A percentile compares a stretch with the other conserved stretches of the same genome.
Evolutionary conservation across 345 rosid genomes (phyloP).

Genomic region (Passiflora organensis): DNA sequence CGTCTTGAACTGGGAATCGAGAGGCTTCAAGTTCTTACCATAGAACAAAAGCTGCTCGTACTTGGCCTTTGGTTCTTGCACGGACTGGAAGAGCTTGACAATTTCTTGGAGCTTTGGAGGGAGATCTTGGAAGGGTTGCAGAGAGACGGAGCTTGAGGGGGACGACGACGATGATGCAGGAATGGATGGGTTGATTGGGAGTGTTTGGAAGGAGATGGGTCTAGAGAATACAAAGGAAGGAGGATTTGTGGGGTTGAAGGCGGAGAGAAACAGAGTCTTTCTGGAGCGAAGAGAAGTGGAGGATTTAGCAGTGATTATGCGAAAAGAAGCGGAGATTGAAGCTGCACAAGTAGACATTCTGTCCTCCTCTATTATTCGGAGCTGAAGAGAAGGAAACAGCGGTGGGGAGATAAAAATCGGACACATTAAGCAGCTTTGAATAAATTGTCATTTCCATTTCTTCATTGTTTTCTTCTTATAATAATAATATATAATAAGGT

Average conservation of each 20-base stretch:
- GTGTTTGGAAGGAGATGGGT: slow-evolving; percentile 40
- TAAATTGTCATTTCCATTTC: no score
- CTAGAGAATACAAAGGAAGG: slow-evolving; percentile 15
- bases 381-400: no score
- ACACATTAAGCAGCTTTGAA: no score
- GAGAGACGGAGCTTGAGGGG: slow-evolving; percentile 32
- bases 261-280: slow-evolving; percentile 4
- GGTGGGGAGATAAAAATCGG: no score
- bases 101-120: slow-evolving; percentile 88
- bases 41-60: slow-evolving; percentile 84
- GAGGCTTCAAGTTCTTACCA: slow-evolving; percentile 67
- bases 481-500: no score
- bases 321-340: slow-evolving; percentile 29
- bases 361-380: no score
- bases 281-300: slow-evolving; percentile 19
- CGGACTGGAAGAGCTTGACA: slow-evolving; percentile 76
- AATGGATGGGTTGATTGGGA: slow-evolving; percentile 16
- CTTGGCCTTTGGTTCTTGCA: slow-evolving; percentile 61
- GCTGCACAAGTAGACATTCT: slow-evolving; percentile 5
- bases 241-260: slow-evolving; percentile 17
- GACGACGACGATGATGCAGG: slow-evolving; percentile 22
- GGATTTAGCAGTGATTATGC: slow-evolving; percentile 34
- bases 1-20: slow-evolving; percentile 64
- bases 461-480: no score
- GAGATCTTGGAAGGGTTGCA: slow-evolving; percentile 72